A percentile compares a stretch with the other conserved stretches of the same genome.
Conservation (phyloP, 2,329 filamentous ascomycete genomes). For the Myriosclerotinia scirpicola region DNA sequence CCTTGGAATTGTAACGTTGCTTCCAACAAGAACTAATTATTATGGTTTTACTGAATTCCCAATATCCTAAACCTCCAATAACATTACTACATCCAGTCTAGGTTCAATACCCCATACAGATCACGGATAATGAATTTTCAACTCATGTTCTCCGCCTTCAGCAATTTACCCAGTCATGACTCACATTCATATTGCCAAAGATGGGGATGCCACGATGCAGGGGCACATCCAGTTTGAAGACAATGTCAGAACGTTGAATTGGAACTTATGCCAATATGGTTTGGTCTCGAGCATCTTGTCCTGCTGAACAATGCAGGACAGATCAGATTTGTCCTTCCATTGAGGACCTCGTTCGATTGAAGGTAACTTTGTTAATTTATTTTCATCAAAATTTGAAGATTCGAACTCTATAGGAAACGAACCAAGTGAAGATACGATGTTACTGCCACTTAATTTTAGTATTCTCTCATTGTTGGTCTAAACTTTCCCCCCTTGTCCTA, state of each 20-base stretch:
- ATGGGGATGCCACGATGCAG: constrained; percentile 6
- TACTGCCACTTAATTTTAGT: neutral
- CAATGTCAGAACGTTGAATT: too few species aligned
- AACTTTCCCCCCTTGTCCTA: neutral
- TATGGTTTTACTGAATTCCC: neutral
- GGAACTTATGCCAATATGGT: too few species aligned
- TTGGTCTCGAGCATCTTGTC: constrained; percentile 10
- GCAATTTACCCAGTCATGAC: neutral
- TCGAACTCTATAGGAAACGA: constrained; percentile 4
- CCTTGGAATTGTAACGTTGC: constrained; percentile 25
- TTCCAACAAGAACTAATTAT: too few species aligned
- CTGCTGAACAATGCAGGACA: constrained; percentile 8
- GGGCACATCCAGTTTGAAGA: constrained; percentile 10
- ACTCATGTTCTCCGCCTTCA: neutral
- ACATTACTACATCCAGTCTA: neutral
- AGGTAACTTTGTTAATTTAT: constrained; percentile 3
- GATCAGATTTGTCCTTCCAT: neutral
- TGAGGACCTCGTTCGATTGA: constrained; percentile 7
- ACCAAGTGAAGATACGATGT: constrained; percentile 11
- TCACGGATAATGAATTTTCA: too few species aligned
- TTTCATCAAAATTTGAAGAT: neutral
- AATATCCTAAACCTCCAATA: neutral
- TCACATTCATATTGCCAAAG: neutral
- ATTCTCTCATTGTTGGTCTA: constrained; percentile 5
- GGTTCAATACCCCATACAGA: neutral